Base-by-base conservation (phyloP, 2,329 filamentous ascomycete genomes). In the Magnaporthales sp. region DNA sequence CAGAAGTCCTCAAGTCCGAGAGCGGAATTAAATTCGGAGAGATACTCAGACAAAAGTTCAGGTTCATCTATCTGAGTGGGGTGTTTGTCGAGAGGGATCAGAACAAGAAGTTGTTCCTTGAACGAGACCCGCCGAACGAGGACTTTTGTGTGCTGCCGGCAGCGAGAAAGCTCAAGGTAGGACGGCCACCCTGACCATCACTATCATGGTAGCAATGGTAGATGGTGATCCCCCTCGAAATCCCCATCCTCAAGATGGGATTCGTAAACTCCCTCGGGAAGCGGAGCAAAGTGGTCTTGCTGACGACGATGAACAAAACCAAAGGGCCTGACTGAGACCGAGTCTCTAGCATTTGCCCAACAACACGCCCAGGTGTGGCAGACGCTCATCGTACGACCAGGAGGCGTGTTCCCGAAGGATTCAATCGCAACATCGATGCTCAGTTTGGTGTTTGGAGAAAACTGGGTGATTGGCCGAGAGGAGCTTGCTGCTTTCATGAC, bases 331-430 rank as follows among this genome's bases (percentile, higher is more conserved):
- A 58, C 58, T 8, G 63, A 65, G 31, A 29, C n/a, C 8, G 63
- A 58, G 11, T 51, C 63, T 2, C 19, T 65, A 7, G 29, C 29
- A n/a, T 65, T 65, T 30, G 19, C 51, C 3, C 46, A 60, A 10
- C 10, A 58, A 32, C 63, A 65, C n/a, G 11, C 7, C 0, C 5
- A 31, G 5, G 27, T 65, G 11, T 58, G 38, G 63, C 26, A 65
- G 63, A 56, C 51, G n/a, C 27, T 65, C n/a, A 56, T 65, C 11
- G 51, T 65, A 27, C 54, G 63, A 19, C 63, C 63, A 22, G 63
- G 63, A 22, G 63, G 19, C 1, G 63, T 65, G 15, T 13, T 65
- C 3, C 63, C 63, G 6, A 65, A 58, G 27, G 63, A 65, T 24
- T 56, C 63, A 19, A 32, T 65, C 26, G 26, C 63, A 7, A 65